Percentiles rank a stretch among this genome's conserved stretches.
These are phyloP conservation scores for Globisporangium okanoganense DNA, from an alignment of 352 stramenopile species.

Conservation along the genomic window DNA sequence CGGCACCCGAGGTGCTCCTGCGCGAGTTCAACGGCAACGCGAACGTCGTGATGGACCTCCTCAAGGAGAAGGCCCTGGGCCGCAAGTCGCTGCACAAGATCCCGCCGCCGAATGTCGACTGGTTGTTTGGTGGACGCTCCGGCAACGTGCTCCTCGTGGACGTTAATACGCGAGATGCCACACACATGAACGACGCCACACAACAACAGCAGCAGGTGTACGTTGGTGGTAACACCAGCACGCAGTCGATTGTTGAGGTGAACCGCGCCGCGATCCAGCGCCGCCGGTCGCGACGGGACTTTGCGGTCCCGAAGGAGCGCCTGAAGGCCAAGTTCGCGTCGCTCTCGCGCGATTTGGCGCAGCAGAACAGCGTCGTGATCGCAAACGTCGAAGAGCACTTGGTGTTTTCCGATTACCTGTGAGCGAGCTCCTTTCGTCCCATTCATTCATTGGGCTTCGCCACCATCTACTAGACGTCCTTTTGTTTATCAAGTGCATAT, in stretches of 20 bases:
- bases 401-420: conserved; percentile 75
- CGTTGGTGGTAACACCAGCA: conserved; percentile 8
- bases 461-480: conserved; percentile 6
- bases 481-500: conserved; percentile 8
- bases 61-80: conserved; percentile 68
- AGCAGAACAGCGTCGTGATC: conserved; percentile 34
- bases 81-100: conserved; percentile 68
- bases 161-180: conserved; percentile 8
- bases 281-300: conserved; percentile 44
- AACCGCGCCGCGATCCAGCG: conserved; percentile 40
- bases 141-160: conserved; percentile 54
- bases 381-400: conserved; percentile 59
- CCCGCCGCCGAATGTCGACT: conserved; percentile 53
- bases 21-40: conserved; percentile 65
- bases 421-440: not conserved
- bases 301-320: conserved; percentile 62
- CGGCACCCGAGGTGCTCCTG: conserved; percentile 61
- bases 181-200: not conserved
- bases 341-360: conserved; percentile 55
- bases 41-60: conserved; percentile 57
- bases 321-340: conserved; percentile 66
- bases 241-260: conserved; percentile 53
- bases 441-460: conserved; percentile 5
- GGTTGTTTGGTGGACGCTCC: conserved; percentile 42
- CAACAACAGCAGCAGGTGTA: conserved; percentile 7